Percentiles rank a stretch among this genome's conserved stretches.
These are phyloP conservation scores for Eimeria maxima DNA, from an alignment of 169 alveolate species.

Conservation along the genomic window DNA sequence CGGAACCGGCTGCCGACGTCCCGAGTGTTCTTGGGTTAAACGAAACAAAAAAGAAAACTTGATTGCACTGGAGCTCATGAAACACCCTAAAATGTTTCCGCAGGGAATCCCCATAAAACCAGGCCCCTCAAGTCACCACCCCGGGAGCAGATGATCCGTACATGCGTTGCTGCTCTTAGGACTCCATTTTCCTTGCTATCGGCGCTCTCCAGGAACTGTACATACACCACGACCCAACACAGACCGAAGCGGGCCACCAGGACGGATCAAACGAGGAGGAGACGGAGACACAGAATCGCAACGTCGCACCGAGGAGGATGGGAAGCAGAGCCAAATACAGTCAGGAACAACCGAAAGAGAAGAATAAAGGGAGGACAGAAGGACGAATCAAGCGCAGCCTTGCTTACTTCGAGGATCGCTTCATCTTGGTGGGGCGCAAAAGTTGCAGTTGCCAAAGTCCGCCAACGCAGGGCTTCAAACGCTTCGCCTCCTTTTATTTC, in stretches of 20 bases:
- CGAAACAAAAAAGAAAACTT: not conserved
- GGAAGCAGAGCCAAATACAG: not conserved
- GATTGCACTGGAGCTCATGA: not conserved
- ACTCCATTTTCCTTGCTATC: not conserved
- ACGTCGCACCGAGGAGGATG: not conserved
- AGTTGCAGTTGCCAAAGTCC: not conserved
- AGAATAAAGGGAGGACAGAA: not conserved
- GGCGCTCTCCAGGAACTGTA: slow-evolving; percentile 3
- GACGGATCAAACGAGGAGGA: not conserved
- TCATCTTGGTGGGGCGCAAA: slow-evolving; percentile 2
- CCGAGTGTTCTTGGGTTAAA: not conserved
- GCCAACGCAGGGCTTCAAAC: not conserved
- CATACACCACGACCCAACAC: not conserved
- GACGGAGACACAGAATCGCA: not conserved
- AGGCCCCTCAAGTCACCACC: not conserved
- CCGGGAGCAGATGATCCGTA: not conserved
- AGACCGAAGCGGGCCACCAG: not conserved
- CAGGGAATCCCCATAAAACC: slow-evolving; percentile 34
- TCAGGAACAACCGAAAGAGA: not conserved
- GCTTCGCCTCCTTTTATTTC: not conserved
- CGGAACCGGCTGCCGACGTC: not conserved
- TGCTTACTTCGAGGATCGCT: not conserved
- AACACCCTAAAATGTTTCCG: not conserved
- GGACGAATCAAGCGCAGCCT: not conserved
- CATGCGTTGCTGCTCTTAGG: slow-evolving; percentile 25